Percentiles rank a stretch among this genome's conserved stretches.
Evolutionary conservation across 345 rosid genomes (phyloP).

Genomic region (Arabis hirsuta): DNA sequence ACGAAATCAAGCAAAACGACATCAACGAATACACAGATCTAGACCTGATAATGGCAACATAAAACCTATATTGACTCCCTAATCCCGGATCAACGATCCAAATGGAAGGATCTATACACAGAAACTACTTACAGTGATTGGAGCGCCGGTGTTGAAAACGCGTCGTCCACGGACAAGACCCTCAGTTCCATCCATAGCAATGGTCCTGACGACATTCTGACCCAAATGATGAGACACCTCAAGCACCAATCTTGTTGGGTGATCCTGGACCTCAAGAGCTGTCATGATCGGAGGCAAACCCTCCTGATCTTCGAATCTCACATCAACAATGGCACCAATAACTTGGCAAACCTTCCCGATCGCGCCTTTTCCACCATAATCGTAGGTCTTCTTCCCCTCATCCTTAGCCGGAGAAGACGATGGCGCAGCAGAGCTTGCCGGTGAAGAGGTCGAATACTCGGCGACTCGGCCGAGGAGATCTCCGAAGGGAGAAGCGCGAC

Average conservation of each 20-base stretch:
- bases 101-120: not conserved
- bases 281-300: constrained; percentile 97
- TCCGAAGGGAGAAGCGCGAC: constrained; percentile 54
- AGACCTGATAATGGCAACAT: not conserved
- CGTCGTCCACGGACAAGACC: constrained; percentile 83
- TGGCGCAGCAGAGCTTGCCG: constrained; percentile 46
- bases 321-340: constrained; percentile 97
- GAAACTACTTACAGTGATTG: constrained; percentile 69
- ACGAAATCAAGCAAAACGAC: not conserved
- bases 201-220: constrained; percentile 78
- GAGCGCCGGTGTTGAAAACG: constrained; percentile 91
- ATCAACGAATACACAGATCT: constrained; percentile 28
- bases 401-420: constrained; percentile 48
- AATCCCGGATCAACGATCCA: not conserved
- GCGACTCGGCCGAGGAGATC: constrained; percentile 65
- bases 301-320: constrained; percentile 68
- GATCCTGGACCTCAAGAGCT: constrained; percentile 83
- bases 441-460: constrained; percentile 68
- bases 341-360: constrained; percentile 95
- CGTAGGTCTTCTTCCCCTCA: constrained; percentile 55
- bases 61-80: not conserved
- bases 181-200: constrained; percentile 96
- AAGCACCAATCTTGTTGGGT: constrained; percentile 74
- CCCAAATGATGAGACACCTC: constrained; percentile 99
- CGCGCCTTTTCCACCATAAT: constrained; percentile 84